A percentile compares a stretch with the other conserved stretches of the same genome.
Conservation (phyloP, 805 yeast species). For the Cyberlindnera euphorbiiphila region DNA sequence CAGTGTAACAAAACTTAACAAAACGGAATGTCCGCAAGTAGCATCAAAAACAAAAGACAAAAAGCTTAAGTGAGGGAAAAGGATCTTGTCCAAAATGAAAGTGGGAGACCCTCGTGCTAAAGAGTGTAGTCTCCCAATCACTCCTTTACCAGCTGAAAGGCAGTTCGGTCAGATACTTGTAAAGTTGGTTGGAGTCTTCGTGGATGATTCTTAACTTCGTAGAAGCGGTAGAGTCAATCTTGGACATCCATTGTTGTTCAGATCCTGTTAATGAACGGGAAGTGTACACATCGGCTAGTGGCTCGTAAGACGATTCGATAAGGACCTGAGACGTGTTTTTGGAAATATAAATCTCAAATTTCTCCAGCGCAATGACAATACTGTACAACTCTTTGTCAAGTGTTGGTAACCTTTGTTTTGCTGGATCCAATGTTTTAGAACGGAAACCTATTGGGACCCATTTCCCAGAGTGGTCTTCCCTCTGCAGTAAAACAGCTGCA, state of each 20-base stretch:
- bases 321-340: background rate
- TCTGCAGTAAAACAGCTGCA: background rate
- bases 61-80: too few species aligned
- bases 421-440: background rate
- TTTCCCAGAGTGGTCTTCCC: background rate
- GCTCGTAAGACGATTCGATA: background rate
- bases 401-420: background rate
- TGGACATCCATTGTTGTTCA: background rate
- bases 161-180: too few species aligned
- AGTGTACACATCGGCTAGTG: background rate
- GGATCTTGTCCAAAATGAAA: too few species aligned
- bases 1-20: too few species aligned
- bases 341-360: background rate
- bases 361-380: background rate
- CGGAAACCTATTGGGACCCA: background rate
- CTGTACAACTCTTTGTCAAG: background rate
- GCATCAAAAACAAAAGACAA: too few species aligned
- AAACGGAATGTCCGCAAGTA: too few species aligned
- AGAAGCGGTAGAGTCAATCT: too few species aligned
- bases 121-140: too few species aligned
- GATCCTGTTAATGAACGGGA: background rate
- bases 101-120: too few species aligned
- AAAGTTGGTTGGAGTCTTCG: too few species aligned
- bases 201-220: too few species aligned
- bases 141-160: too few species aligned